Conservation (phyloP, 805 yeast species). For the Brettanomyces nanus region DNA sequence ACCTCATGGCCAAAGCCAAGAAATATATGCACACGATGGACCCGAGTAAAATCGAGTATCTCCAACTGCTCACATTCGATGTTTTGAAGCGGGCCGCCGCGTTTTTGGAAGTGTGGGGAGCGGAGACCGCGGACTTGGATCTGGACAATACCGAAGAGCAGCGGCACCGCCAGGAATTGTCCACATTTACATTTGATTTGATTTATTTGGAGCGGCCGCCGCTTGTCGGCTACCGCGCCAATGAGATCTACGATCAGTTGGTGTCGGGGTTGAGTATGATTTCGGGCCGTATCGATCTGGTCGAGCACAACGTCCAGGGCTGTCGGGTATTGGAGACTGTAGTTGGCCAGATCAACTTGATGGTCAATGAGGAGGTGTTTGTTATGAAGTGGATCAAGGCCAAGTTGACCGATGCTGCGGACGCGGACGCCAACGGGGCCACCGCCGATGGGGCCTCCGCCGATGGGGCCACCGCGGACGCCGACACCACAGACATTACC, state of each 20-base stretch:
- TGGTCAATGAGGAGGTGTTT: constrained; percentile 47
- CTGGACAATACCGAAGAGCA: constrained; percentile 13
- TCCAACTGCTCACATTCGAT: constrained; percentile 58
- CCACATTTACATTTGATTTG: constrained; percentile 21
- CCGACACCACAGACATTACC: too few species aligned
- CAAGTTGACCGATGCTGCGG: constrained; percentile 12
- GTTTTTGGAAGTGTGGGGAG: constrained; percentile 66
- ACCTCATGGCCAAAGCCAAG: constrained; percentile 66
- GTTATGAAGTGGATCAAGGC: constrained; percentile 16
- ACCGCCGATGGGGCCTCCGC: too few species aligned
- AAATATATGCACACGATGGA: constrained; percentile 61
- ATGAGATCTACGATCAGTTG: constrained; percentile 54
- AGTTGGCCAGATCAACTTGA: constrained; percentile 58
- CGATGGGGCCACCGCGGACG: too few species aligned
- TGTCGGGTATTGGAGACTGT: constrained; percentile 59
- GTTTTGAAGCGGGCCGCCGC: constrained; percentile 56
- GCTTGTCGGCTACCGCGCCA: constrained; percentile 49
- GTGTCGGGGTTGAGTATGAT: constrained; percentile 57
- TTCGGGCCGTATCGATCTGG: constrained; percentile 69
- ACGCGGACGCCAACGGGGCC: not conserved
- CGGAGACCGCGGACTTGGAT: constrained; percentile 43
- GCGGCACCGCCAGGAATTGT: not conserved
- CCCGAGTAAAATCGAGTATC: constrained; percentile 47
- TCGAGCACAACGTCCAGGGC: constrained; percentile 65
- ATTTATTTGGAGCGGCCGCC: constrained; percentile 49